A percentile compares a stretch with the other conserved stretches of the same genome.
These are phyloP conservation scores for Marasmius tenuissimus DNA, from an alignment of 1,284 basidiomycete species.

Conservation along the genomic window DNA sequence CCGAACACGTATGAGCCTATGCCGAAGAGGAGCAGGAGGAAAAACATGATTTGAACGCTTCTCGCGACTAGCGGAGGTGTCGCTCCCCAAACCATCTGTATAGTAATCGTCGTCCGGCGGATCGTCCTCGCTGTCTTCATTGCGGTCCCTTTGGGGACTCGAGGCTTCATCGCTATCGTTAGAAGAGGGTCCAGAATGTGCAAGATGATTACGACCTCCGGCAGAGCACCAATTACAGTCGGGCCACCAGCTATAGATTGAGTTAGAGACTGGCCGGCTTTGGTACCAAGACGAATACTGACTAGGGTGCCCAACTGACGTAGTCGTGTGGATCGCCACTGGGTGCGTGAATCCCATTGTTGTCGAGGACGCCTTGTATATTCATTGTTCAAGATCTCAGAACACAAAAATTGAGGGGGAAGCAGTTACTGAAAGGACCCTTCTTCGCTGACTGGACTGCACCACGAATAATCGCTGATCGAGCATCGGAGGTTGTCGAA, in stretches of 20 bases:
- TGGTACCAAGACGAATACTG: conserved; percentile 17
- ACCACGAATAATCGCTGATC: conserved; percentile 26
- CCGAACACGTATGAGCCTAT: not conserved
- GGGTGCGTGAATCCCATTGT: conserved; percentile 37
- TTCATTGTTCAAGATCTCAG: too few relatives aligned
- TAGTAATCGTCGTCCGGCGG: not conserved
- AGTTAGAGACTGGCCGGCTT: not conserved
- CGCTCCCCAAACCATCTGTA: not conserved
- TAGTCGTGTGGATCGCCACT: conserved; percentile 49
- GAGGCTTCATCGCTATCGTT: conserved; percentile 2
- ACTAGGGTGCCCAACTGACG: conserved; percentile 60
- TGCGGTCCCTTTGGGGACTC: conserved; percentile 1
- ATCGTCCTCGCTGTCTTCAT: conserved; percentile 1
- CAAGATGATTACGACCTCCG: conserved; percentile 22
- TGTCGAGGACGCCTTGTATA: conserved; percentile 36
- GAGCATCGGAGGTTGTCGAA: conserved; percentile 26
- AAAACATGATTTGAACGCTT: not conserved
- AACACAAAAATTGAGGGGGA: not conserved
- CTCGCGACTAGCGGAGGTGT: not conserved
- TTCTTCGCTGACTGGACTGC: conserved; percentile 28
- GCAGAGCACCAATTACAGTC: conserved; percentile 49
- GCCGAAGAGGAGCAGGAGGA: not conserved
- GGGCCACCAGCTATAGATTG: conserved; percentile 47
- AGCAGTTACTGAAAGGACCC: conserved; percentile 38
- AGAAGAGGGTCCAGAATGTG: conserved; percentile 10